Conservation (phyloP, 2,329 filamentous ascomycete genomes). For the Elsinoe necatrix region DNA sequence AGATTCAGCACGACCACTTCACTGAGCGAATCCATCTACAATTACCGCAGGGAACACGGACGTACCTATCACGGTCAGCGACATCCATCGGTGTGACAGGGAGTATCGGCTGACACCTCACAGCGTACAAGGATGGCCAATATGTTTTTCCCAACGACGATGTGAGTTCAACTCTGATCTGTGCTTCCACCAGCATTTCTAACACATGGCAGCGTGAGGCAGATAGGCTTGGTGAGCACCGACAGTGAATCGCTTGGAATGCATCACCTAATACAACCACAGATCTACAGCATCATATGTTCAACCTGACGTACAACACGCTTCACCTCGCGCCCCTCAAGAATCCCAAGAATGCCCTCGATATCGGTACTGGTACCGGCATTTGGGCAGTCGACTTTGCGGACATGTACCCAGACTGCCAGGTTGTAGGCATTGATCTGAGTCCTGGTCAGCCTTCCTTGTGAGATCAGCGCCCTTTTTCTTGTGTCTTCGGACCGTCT, state of each 20-base stretch:
- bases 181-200: conserved; percentile 3
- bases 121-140: conserved; percentile 33
- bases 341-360: conserved; percentile 37
- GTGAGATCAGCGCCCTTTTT: conserved; percentile 19
- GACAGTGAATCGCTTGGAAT: too few relatives aligned
- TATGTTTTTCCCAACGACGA: conserved; percentile 37
- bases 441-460: conserved; percentile 43
- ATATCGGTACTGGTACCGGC: conserved; percentile 46
- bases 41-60: conserved; percentile 31
- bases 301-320: conserved; percentile 42
- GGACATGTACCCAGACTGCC: conserved; percentile 33
- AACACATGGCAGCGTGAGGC: conserved; percentile 26
- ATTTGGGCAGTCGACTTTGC: conserved; percentile 52
- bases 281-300: conserved; percentile 36
- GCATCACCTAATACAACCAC: conserved; percentile 16
- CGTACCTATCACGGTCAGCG: conserved; percentile 30
- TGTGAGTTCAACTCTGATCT: conserved; percentile 19
- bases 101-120: not conserved
- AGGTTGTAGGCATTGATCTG: conserved; percentile 41
- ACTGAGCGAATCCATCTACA: conserved; percentile 30
- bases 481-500: conserved; percentile 6
- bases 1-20: conserved; percentile 30
- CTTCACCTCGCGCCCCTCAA: conserved; percentile 40
- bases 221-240: conserved; percentile 25
- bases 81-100: not conserved